Base-by-base conservation (phyloP, 176 grass and related monocot genomes). In the Oryza glaberrima region DNA sequence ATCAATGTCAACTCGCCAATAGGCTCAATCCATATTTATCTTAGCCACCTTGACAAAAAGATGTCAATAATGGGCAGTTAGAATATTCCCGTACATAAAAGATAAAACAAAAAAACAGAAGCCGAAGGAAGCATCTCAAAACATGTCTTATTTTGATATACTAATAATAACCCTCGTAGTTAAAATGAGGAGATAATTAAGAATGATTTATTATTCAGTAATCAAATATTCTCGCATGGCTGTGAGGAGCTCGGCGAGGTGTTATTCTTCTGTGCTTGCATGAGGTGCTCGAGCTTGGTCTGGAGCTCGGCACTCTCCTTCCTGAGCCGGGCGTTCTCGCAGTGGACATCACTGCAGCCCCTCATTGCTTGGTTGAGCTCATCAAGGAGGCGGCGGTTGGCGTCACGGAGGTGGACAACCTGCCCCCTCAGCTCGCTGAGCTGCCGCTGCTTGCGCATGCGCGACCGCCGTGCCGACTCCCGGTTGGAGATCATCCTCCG, bases 401-500 rank as follows among this genome's bases (percentile, higher is more conserved):
- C 67, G 5, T 72, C 58, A 2, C 91, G 89, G 45, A 99, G 83
- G 77, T 91, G 91, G 30, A 87, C 56, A 6, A 94, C 96, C 83
- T 88, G 90, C 7, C 79, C 83, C 83, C 90, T 81, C 19, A 99
- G 89, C 90, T 99, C 91, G 3, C 67, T 85, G 61, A 99, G 82
- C 67, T 99, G 94, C 73, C 89, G 81, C 79, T 99, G 96, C 87
- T 99, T 96, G 67, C 96, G 91, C 89, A 99, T 94, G 72, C 96
- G 96, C 7, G 94, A 96, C 71, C 94, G 80, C 63, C 96, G 81
- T 2, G 96, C 96, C 1, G 96, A 99, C 86, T 99, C 96, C 47
- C 96, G 79, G 86, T 99, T 99, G 28, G 96, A 99, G 54, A 94
- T 69, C 96, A 94, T 99, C 91, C 96, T 85, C 76, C 96, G 85